Evolutionary conservation across 2,329 filamentous ascomycete species (phyloP).

Genomic region (Aspergillus fischeri): DNA sequence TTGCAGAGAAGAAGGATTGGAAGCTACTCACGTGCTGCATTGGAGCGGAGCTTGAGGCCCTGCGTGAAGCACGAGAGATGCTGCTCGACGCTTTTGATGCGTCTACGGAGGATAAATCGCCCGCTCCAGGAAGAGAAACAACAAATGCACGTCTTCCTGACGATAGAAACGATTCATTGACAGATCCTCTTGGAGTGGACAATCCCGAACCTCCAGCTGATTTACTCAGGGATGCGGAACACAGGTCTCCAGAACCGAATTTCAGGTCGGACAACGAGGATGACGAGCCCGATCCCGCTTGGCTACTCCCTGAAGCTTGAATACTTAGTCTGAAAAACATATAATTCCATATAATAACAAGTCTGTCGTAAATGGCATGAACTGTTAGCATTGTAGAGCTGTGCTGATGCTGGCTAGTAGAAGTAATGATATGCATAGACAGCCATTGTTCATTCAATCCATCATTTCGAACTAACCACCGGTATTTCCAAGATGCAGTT

Average conservation of each 20-base stretch:
- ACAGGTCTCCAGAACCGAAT: constrained; percentile 16
- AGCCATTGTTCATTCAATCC: not conserved
- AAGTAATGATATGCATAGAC: not conserved
- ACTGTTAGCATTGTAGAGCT: not conserved
- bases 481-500: not conserved
- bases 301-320: constrained; percentile 34
- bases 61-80: constrained; percentile 37
- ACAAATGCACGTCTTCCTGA: constrained; percentile 1
- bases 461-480: not conserved
- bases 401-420: not conserved
- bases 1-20: constrained; percentile 54
- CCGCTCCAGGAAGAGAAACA: constrained; percentile 5
- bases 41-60: constrained; percentile 58
- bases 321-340: not conserved
- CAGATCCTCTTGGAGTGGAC: constrained; percentile 23
- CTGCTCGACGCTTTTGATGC: constrained; percentile 33
- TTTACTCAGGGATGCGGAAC: constrained; percentile 27
- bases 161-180: constrained; percentile 6
- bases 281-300: constrained; percentile 43
- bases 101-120: constrained; percentile 15
- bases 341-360: not conserved
- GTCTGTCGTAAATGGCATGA: not conserved
- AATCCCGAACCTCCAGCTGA: constrained; percentile 36
- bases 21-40: constrained; percentile 60
- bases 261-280: constrained; percentile 36